Evolutionary conservation across 1,284 basidiomycete species (phyloP).

Genomic region (Irpex sp.): DNA sequence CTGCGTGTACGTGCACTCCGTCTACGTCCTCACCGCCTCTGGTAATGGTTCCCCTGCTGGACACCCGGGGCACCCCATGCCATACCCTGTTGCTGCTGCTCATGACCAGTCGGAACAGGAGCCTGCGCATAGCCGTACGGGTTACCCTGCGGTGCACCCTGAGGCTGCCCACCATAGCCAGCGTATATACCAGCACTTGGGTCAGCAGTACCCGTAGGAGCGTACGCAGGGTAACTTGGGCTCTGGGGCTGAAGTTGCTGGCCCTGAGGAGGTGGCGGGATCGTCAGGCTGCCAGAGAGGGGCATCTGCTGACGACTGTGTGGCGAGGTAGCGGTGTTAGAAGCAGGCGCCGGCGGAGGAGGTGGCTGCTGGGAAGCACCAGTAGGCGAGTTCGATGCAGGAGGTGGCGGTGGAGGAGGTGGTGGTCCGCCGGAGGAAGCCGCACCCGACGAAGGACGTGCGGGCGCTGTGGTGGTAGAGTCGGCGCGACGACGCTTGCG

Average conservation of each 20-base stretch:
- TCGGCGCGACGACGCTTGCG: constrained; percentile 30
- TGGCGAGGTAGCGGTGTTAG: constrained; percentile 15
- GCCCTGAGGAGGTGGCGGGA: constrained; percentile 17
- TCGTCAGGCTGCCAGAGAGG: constrained; percentile 13
- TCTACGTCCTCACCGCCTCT: constrained; percentile 11
- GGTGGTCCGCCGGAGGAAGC: constrained; percentile 1
- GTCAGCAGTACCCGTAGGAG: constrained; percentile 9
- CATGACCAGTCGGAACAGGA: constrained; percentile 10
- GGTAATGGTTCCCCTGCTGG: constrained; percentile 24
- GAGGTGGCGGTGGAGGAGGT: constrained; percentile 6
- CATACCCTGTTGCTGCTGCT: constrained; percentile 15
- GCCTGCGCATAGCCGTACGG: constrained; percentile 20
- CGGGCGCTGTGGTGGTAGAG: constrained; percentile 21
- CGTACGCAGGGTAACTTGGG: constrained; percentile 26
- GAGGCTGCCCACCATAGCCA: constrained; percentile 23
- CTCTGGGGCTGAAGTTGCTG: constrained; percentile 25
- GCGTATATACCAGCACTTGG: constrained; percentile 17
- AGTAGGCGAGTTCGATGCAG: constrained; percentile 6
- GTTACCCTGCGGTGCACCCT: constrained; percentile 14
- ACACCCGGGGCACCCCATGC: constrained; percentile 21
- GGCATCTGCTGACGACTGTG: constrained; percentile 19
- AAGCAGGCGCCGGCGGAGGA: not conserved
- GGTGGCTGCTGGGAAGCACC: constrained; percentile 7
- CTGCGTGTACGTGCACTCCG: too few relatives aligned
- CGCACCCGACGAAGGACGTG: constrained; percentile 6